Evolutionary conservation across 805 yeast species (phyloP).

Genomic region (Torulaspora maleeae): DNA sequence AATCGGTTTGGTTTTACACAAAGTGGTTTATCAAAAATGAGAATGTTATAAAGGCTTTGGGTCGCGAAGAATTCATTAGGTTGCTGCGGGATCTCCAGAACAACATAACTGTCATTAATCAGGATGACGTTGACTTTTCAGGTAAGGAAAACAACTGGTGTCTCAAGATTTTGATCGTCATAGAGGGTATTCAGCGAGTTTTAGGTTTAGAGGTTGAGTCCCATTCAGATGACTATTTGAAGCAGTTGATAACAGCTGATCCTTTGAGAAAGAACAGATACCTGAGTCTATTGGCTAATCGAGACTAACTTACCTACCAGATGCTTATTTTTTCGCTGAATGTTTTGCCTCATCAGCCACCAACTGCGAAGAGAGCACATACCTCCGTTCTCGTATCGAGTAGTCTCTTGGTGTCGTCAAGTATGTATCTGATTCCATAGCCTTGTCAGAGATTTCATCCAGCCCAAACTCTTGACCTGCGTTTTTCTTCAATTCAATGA

Average conservation of each 20-base stretch:
- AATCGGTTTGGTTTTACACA: conserved; percentile 86
- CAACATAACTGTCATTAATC: conserved; percentile 58
- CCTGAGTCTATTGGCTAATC: conserved; percentile 32
- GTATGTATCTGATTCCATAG: conserved; percentile 44
- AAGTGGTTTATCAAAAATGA: conserved; percentile 62
- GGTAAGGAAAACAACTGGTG: conserved; percentile 72
- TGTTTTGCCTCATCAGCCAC: conserved; percentile 18
- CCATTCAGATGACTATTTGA: conserved; percentile 32
- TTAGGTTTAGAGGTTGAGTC: conserved; percentile 34
- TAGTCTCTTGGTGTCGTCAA: conserved; percentile 37
- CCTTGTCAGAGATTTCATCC: conserved; percentile 26
- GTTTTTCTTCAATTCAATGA: conserved; percentile 43
- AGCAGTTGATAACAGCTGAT: conserved; percentile 49
- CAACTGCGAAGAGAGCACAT: conserved; percentile 38
- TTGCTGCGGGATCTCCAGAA: conserved; percentile 45
- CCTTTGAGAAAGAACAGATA: conserved; percentile 64
- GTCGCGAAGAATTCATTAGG: conserved; percentile 31
- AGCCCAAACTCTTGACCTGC: conserved; percentile 38
- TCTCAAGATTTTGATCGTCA: conserved; percentile 51
- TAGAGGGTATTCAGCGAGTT: conserved; percentile 36
- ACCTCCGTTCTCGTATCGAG: conserved; percentile 45
- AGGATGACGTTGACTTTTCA: conserved; percentile 65
- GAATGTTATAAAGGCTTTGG: conserved; percentile 26
- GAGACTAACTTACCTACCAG: neutral
- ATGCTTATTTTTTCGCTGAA: neutral